A percentile compares a stretch with the other conserved stretches of the same genome.
Conservation (phyloP, 2,329 filamentous ascomycete genomes). For the Trichoderma semiorbis region DNA sequence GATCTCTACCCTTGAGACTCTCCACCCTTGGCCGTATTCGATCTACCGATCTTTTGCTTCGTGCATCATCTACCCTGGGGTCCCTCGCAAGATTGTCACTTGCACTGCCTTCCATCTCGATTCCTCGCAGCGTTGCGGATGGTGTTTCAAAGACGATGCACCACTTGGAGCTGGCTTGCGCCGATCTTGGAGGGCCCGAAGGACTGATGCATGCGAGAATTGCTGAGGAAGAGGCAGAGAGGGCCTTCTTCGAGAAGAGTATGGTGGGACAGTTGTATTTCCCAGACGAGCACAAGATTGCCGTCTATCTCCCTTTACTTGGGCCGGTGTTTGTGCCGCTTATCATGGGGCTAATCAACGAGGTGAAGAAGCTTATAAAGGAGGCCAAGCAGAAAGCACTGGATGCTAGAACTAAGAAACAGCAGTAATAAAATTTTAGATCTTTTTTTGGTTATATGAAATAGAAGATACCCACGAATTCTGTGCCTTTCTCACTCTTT, state of each 20-base stretch:
- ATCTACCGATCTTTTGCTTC: conserved; percentile 78
- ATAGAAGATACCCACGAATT: conserved; percentile 17
- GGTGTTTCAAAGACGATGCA: conserved; percentile 76
- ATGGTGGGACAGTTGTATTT: conserved; percentile 99
- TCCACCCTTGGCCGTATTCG: conserved; percentile 83
- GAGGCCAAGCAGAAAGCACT: conserved; percentile 44
- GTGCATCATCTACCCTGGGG: conserved; percentile 90
- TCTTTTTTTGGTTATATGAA: not conserved
- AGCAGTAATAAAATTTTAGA: conserved; percentile 25
- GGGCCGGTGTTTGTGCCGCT: conserved; percentile 89
- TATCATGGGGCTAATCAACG: conserved; percentile 77
- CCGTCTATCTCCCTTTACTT: conserved; percentile 87
- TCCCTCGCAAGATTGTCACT: conserved; percentile 81
- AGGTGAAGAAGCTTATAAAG: conserved; percentile 63
- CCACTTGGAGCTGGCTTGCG: conserved; percentile 74
- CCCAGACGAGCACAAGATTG: conserved; percentile 96
- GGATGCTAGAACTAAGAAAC: conserved; percentile 39
- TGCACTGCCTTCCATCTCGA: conserved; percentile 84
- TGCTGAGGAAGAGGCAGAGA: conserved; percentile 84
- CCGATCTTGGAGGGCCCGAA: conserved; percentile 60
- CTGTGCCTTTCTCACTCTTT: not conserved
- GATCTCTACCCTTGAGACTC: conserved; percentile 80
- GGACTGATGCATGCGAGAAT: conserved; percentile 78
- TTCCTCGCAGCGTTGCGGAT: conserved; percentile 80
- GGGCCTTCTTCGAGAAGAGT: conserved; percentile 95